phyloP scores from a whole-genome alignment of 2,329 filamentous ascomycete species.

The Fusarium oxysporum region DNA sequence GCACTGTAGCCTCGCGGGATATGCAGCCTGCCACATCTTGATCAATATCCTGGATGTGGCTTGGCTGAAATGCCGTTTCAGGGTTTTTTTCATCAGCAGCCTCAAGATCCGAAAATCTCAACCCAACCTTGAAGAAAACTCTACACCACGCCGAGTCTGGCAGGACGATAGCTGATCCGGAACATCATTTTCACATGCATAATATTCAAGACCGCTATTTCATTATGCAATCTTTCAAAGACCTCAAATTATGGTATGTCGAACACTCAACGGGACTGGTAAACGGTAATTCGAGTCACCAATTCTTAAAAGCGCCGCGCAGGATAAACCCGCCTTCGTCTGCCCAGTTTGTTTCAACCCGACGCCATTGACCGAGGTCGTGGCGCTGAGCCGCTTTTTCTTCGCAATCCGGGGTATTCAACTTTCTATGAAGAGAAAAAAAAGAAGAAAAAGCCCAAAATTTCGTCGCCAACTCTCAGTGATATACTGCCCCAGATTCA shows the following conservation, averaged over 20 bases:
- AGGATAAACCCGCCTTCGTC: constrained; percentile 57
- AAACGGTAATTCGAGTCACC: constrained; percentile 66
- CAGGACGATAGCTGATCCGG: neutral
- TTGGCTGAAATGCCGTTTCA: constrained; percentile 6
- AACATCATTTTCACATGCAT: constrained; percentile 7
- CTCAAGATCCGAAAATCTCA: no score
- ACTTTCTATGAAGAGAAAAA: constrained; percentile 63
- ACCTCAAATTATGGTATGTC: constrained; percentile 55
- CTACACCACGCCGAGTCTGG: neutral
- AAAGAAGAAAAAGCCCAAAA: constrained; percentile 36
- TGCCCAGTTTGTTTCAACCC: constrained; percentile 71
- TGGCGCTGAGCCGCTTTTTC: constrained; percentile 65
- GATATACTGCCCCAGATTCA: constrained; percentile 29
- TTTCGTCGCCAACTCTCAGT: neutral
- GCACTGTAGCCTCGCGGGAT: neutral
- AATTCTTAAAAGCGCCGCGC: constrained; percentile 73
- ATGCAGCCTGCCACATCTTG: neutral
- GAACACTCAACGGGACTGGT: constrained; percentile 74
- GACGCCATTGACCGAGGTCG: constrained; percentile 54
- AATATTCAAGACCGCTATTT: neutral
- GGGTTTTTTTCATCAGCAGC: neutral
- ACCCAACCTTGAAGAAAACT: neutral
- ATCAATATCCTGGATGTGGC: neutral
- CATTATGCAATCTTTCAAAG: neutral
- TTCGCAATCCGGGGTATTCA: constrained; percentile 68